Base-by-base conservation (phyloP, 805 yeast species). In the Priceomyces castillae region DNA sequence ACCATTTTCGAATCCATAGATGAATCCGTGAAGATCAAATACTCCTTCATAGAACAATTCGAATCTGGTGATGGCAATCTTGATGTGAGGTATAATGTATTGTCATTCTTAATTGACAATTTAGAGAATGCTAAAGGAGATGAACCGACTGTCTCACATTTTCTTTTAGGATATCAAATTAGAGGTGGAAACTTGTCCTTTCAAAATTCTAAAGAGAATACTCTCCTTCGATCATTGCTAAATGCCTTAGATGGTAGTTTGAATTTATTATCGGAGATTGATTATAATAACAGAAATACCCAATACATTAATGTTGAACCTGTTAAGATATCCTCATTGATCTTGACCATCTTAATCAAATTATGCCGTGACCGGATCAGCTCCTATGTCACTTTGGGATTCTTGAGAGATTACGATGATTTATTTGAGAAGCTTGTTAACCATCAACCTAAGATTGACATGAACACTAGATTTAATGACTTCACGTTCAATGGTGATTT, bases 1-100 rank as follows among this genome's bases (percentile, higher is more conserved):
- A 81, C 88, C 0, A 73, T 86, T 30, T 74, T 86, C 41, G 85
- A 83, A 53, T 83, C 90, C 12, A 78, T 86, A 25, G 87, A 87
- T 51, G 97, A 90, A 51, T 80, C 95, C 0, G 67, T 76, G 1
- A 74, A 90, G 50, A 85, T 92, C 30, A 78, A 85, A 46, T 78
- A 77, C 51, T 80, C 89, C 0, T 81, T 90, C 46, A 80, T 87
- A 34, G 77, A 80, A 33, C 95, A 88, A 54, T 57, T 71, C 34
- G 82, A 77, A 35, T 61, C 64, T 1, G 50, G 56, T n/a, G 60
- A 67, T 6, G 63, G 68, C 5, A 64, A 66, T 14, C 59, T 82
- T 26, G 66, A 63, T 4, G 56, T 80, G 11, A 88, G 89, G 54
- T 57, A 80, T 23, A 73, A 75, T 12, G 60, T 90, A 4, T 61